Percentiles rank a stretch among this genome's conserved stretches.
Evolutionary conservation across 1,284 basidiomycete species (phyloP).

Genomic region (Rhodotorula sp.): DNA sequence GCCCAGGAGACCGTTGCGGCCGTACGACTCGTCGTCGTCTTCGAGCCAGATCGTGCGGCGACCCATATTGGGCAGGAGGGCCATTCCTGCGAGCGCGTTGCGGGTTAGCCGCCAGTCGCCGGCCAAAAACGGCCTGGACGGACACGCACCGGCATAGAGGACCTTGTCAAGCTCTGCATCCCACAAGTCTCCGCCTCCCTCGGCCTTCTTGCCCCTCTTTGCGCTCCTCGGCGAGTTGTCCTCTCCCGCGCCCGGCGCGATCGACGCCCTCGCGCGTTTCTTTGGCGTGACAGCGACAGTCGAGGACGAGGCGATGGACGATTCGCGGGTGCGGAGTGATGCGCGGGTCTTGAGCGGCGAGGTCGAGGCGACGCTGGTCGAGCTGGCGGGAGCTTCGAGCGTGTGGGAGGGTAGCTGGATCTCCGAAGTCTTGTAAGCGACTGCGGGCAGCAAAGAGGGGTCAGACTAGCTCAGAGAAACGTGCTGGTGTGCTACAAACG

Average conservation of each 20-base stretch:
- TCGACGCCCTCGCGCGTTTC: background rate
- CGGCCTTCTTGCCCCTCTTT: background rate
- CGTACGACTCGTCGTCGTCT: constrained; percentile 12
- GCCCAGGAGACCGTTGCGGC: constrained; percentile 11
- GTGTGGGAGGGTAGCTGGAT: background rate
- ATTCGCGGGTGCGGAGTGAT: background rate
- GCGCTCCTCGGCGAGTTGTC: background rate
- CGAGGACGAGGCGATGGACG: background rate
- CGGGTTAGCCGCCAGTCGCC: background rate
- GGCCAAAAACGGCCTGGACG: background rate
- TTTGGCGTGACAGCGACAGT: background rate
- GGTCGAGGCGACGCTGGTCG: background rate
- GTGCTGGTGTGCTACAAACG: background rate
- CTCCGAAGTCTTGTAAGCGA: background rate
- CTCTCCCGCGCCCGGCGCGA: background rate
- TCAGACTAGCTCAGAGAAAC: too few species aligned
- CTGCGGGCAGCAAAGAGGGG: background rate
- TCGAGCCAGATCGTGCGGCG: constrained; percentile 14
- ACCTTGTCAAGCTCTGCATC: background rate
- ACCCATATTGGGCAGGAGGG: constrained; percentile 14
- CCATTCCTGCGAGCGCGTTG: background rate
- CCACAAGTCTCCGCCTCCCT: constrained; percentile 11
- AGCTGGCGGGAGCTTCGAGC: background rate
- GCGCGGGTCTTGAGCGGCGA: background rate
- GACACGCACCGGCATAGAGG: background rate